Percentiles rank a stretch among this genome's conserved stretches.
Evolutionary conservation across 306 rosid genomes (phyloP).

Genomic region (Abrus precatorius): DNA sequence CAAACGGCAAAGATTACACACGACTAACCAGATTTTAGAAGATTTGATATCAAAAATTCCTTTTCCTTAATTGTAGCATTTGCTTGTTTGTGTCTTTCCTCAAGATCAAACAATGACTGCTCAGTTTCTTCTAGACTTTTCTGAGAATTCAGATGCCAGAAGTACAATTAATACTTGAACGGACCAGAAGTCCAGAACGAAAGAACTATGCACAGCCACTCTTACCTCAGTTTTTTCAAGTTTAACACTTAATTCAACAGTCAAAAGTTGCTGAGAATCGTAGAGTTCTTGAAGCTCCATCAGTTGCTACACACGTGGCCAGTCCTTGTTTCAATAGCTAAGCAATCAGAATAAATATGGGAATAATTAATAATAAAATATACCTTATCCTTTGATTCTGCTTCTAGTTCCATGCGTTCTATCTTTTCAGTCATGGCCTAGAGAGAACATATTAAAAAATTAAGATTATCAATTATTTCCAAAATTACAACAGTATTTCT

Average conservation of each 20-base stretch:
- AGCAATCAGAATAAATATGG: conserved; percentile 11
- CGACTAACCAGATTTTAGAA: conserved; percentile 87
- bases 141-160: conserved; percentile 61
- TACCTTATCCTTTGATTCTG: conserved; percentile 98
- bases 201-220: background rate
- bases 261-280: conserved; percentile 84
- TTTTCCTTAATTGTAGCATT: conserved; percentile 94
- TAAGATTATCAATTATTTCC: conserved; percentile 35
- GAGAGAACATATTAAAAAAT: conserved; percentile 42
- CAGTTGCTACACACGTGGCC: conserved; percentile 71
- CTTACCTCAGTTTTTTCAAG: conserved; percentile 93
- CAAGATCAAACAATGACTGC: conserved; percentile 81
- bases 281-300: conserved; percentile 92
- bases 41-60: conserved; percentile 91
- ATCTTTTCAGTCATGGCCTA: conserved; percentile 98
- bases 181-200: conserved; percentile 38
- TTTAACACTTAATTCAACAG: conserved; percentile 80
- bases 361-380: conserved; percentile 43
- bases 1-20: conserved; percentile 5
- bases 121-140: conserved; percentile 88
- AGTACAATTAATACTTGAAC: conserved; percentile 37
- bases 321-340: conserved; percentile 35
- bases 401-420: conserved; percentile 94
- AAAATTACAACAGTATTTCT: conserved; percentile 1
- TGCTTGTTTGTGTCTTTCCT: conserved; percentile 93